These are phyloP conservation scores for Pochonia chlamydosporia DNA, from an alignment of 2,329 filamentous ascomycete genomes.

Conservation along the genomic window DNA sequence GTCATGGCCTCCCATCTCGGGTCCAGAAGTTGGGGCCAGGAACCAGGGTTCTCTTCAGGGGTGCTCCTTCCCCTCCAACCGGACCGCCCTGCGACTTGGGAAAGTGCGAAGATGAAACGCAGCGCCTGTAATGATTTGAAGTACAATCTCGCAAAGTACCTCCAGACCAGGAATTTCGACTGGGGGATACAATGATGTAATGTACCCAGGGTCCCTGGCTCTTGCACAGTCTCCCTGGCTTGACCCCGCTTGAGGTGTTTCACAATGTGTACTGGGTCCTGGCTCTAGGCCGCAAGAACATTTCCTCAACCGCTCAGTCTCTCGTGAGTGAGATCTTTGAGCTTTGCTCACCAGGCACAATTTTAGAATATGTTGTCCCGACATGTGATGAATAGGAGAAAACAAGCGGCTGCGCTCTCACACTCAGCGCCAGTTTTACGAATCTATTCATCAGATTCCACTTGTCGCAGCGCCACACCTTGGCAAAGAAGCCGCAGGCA, in stretches of 20 bases:
- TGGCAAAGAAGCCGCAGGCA: no score
- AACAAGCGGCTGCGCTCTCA: no score
- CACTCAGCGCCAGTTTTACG: no score
- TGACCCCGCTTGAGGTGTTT: background rate
- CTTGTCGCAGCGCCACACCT: no score
- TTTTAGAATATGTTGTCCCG: no score
- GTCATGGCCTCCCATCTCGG: background rate
- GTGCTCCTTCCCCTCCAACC: background rate
- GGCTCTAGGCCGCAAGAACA: no score
- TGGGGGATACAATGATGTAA: background rate
- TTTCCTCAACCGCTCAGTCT: no score
- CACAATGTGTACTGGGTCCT: background rate
- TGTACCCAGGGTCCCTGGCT: background rate
- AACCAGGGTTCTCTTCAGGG: background rate
- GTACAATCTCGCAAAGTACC: background rate
- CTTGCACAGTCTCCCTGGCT: no score
- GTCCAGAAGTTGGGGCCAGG: background rate
- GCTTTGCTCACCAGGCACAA: no score
- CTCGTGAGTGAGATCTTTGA: no score
- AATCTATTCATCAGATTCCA: no score
- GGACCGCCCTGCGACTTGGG: background rate
- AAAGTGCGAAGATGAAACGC: background rate
- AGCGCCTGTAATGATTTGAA: background rate
- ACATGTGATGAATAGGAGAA: no score
- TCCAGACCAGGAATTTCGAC: background rate